Evolutionary conservation across 495 filamentous ascomycete genomes (phyloP), one percentile per base, ranked within the genome.

Genomic region (Physcia stellaris): DNA sequence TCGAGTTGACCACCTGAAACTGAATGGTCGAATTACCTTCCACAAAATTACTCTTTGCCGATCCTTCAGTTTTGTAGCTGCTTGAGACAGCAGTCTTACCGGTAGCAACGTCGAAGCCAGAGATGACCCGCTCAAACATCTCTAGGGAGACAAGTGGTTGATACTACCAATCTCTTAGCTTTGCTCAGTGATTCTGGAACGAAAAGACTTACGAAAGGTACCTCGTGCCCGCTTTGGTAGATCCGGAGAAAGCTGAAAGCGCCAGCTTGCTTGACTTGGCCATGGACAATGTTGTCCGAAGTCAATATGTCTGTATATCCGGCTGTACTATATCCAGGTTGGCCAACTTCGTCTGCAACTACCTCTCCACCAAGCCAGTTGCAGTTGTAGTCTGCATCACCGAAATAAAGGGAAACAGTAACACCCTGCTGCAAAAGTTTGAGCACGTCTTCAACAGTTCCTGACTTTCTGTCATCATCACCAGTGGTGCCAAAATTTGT

Each of bases 331-430:
- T 71, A 75, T 5, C 48, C 41, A 4, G 55, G 47, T 12, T 46
- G 41, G 20, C 67, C 45, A 15, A 71, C 49, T 19, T 50, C 24
- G 35, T 63, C 37, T 37, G 58, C 61, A n/a, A 44, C 46, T 7
- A 22, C 43, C 37, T 52, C 42, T n/a, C 42, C 49, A 9, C 49
- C 49, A 13, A 56, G 35, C 47, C 37, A 46, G 41, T 68, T 71
- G 47, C 73, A 75, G n/a, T 62, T 60, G 35, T 71, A 78, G 40
- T 77, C 73, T 10, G 64, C 57, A 56, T 73, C 71, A 11, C 74
- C 81, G 44, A 83, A 83, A 27, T 83, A 62, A 5, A 86, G 63
- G 10, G 74, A 71, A 3, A 87, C 75, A 35, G 78, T 74, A 47
- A 86, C 67, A 4, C 68, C 68, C 11, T 59, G 58, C 19, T 68